phyloP scores from a whole-genome alignment of 257 asterid genomes.

The Fraxinus pennsylvanica region DNA sequence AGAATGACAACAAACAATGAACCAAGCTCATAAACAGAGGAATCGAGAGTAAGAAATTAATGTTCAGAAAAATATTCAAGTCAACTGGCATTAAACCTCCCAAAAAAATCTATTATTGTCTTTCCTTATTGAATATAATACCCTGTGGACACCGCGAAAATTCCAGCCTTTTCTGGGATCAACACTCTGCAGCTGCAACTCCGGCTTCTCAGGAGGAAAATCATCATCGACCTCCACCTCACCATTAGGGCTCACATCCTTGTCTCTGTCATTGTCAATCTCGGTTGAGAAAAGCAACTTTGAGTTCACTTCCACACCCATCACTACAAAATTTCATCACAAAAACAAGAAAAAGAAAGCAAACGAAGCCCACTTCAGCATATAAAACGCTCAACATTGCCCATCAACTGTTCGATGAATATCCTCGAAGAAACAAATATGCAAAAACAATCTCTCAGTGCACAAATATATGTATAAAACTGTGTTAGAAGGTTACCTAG shows the following conservation, averaged over 20 bases:
- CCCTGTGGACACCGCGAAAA: constrained; percentile 93
- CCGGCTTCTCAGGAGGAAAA: constrained; percentile 59
- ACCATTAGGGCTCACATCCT: constrained; percentile 19
- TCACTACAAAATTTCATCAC: constrained; percentile 29
- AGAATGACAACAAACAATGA: neutral
- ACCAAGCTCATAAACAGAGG: neutral
- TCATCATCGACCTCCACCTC: constrained; percentile 49
- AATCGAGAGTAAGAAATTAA: neutral
- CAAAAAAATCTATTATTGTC: neutral
- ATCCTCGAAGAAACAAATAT: constrained; percentile 5
- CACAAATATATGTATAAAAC: neutral
- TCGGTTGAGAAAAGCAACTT: constrained; percentile 59
- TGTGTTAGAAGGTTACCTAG: constrained; percentile 30
- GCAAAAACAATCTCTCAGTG: neutral
- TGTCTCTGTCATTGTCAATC: constrained; percentile 39
- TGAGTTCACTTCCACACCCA: constrained; percentile 47
- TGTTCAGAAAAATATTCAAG: neutral
- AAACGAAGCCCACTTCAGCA: neutral
- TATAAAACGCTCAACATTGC: neutral
- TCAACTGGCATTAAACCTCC: constrained; percentile 1
- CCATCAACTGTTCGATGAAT: constrained; percentile 29
- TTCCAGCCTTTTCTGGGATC: constrained; percentile 95
- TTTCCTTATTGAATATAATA: constrained; percentile 21
- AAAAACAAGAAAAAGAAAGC: neutral
- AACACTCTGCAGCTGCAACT: constrained; percentile 72